A percentile compares a stretch with the other conserved stretches of the same genome.
Evolutionary conservation across 495 filamentous ascomycete species (phyloP).

Genomic region (Xylaria grammica): DNA sequence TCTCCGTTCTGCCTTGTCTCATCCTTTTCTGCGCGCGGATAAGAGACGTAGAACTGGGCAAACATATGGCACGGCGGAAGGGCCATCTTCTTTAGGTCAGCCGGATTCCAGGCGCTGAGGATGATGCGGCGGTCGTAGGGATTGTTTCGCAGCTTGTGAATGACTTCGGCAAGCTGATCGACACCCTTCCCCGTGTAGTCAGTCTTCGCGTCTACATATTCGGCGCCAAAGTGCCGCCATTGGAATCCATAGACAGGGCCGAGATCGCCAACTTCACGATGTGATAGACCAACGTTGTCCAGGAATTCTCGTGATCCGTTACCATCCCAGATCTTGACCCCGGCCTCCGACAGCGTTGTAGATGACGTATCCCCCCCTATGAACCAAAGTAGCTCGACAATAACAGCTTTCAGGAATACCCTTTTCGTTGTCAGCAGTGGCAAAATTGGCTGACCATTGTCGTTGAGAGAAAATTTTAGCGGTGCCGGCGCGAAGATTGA

Average conservation of each 20-base stretch:
- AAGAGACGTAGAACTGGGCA: conserved; percentile 96
- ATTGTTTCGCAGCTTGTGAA: conserved; percentile 77
- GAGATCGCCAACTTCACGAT: conserved; percentile 85
- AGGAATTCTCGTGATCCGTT: conserved; percentile 91
- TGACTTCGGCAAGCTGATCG: conserved; percentile 86
- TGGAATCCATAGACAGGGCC: conserved; percentile 99
- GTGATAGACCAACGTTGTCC: conserved; percentile 76
- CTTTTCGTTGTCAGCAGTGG: conserved; percentile 96
- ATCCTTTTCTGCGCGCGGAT: conserved; percentile 51
- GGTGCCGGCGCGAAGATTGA: conserved; percentile 86
- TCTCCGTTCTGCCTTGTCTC: conserved; percentile 36
- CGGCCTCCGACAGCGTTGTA: conserved; percentile 69
- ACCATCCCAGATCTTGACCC: conserved; percentile 97
- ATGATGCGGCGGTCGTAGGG: conserved; percentile 92
- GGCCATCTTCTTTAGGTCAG: conserved; percentile 86
- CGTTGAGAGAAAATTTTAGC: conserved; percentile 82
- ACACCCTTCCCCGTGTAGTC: conserved; percentile 91
- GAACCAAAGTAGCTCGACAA: conserved; percentile 97
- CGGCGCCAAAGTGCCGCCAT: conserved; percentile 96
- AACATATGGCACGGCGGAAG: conserved; percentile 99
- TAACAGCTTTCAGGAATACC: conserved; percentile 88
- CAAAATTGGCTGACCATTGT: conserved; percentile 65
- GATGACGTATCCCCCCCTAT: conserved; percentile 82
- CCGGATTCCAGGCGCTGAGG: conserved; percentile 90
- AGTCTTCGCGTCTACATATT: conserved; percentile 75